Evolutionary conservation across 768 basidiomycete genomes (phyloP), one percentile per base, ranked within the genome.

Genomic region (Mycena venus): DNA sequence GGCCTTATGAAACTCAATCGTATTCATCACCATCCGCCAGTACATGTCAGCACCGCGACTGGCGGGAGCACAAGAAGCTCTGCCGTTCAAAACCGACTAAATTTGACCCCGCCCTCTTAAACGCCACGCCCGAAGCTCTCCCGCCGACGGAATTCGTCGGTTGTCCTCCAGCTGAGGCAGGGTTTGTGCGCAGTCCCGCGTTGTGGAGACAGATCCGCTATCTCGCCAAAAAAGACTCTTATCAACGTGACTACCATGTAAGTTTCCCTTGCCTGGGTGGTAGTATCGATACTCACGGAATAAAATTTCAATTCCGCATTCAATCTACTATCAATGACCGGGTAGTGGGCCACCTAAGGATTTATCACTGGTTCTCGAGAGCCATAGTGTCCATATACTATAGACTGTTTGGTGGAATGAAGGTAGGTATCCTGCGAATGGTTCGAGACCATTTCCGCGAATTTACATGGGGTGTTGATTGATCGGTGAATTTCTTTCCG

Each of bases 11-110:
- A 12, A 38, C 29, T 6, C 1, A 47, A n/a, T 31, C 17, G 59
- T 29, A 55, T 36, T 15, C n/a, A 12, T 44, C n/a, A n/a, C n/a
- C 4, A 3, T n/a, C 29, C 17, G 25, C 21, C 31, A 72, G 70
- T 19, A 34, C 25, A 8, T 72, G 70, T 25, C 70, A 72, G 21
- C 1, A n/a, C 4, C 31, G 55, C 23, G 63, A 72, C 53, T 72
- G 70, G 63, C 42, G 15, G 25, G 70, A 44, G 10, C 70, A 72
- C 53, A 72, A 72, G 40, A 72, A 64, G 42, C 31, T 72, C 27
- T 72, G 70, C 44, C n/a, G 70, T 10, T 11, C 9, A 27, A 5
- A 23, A 3, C 25, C 27, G 4, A 9, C 4, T 12, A 12, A 11
- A 32, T 71, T 71, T 25, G 61, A 71, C 31, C 51, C 53, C 19